Conservation (phyloP, 2,329 filamentous ascomycete species). For the Diaporthe nobilis region DNA sequence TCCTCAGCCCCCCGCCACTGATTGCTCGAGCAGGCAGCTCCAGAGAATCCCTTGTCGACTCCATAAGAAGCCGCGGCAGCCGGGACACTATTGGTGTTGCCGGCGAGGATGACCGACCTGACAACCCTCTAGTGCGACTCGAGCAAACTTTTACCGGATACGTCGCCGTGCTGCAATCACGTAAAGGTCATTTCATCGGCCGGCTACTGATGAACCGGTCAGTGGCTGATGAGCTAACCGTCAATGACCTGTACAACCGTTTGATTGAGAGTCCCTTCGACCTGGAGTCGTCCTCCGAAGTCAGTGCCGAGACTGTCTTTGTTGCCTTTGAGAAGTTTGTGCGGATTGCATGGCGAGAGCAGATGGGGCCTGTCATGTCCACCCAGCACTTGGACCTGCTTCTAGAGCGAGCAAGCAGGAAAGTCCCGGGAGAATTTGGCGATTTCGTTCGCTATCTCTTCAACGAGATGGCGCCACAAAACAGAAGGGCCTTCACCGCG, state of each 20-base stretch:
- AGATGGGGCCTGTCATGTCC: constrained; percentile 88
- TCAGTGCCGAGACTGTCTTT: constrained; percentile 87
- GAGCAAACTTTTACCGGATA: constrained; percentile 91
- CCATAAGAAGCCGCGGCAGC: constrained; percentile 64
- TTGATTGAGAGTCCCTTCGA: constrained; percentile 87
- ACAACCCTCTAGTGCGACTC: constrained; percentile 79
- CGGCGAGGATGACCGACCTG: constrained; percentile 66
- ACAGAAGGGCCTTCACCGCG: constrained; percentile 82
- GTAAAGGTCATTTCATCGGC: constrained; percentile 89
- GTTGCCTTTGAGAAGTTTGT: constrained; percentile 95
- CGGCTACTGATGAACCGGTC: constrained; percentile 79
- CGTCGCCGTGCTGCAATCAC: constrained; percentile 83
- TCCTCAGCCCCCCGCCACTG: constrained; percentile 39
- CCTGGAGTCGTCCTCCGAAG: constrained; percentile 80
- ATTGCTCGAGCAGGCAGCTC: constrained; percentile 41
- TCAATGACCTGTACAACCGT: constrained; percentile 92
- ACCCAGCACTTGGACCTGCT: constrained; percentile 79
- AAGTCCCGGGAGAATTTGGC: constrained; percentile 80
- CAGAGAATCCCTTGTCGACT: constrained; percentile 66
- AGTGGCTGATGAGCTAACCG: constrained; percentile 80
- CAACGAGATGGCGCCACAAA: constrained; percentile 77
- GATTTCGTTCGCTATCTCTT: constrained; percentile 77
- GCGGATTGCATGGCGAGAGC: constrained; percentile 87
- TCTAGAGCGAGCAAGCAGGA: constrained; percentile 76
- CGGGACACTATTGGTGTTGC: constrained; percentile 59